A percentile compares a stretch with the other conserved stretches of the same genome.
Conservation (phyloP, 2,329 filamentous ascomycete genomes). For the Neurospora crassa region DNA sequence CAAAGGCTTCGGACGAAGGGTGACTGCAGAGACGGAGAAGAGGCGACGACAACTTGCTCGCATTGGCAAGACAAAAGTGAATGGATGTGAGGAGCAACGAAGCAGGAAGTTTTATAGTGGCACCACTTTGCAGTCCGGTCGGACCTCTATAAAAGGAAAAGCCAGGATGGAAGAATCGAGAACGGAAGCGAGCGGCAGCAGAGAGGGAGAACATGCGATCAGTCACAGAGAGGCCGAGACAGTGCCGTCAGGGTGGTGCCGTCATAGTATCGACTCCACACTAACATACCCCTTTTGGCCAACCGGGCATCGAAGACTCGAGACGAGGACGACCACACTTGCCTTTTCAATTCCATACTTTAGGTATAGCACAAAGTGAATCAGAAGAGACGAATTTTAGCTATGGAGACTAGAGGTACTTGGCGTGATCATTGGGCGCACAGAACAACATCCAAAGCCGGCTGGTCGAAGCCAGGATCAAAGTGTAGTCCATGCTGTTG, state of each 20-base stretch:
- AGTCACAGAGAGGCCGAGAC: neutral
- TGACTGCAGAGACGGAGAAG: neutral
- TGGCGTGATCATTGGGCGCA: neutral
- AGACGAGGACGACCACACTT: neutral
- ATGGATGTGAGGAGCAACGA: neutral
- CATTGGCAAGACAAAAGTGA: neutral
- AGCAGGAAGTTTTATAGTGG: neutral
- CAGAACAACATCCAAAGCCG: neutral
- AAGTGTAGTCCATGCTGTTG: neutral
- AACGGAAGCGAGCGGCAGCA: neutral
- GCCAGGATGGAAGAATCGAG: neutral
- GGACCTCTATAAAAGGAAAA: neutral
- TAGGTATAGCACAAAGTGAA: no score
- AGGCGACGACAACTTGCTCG: neutral
- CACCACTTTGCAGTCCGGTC: neutral
- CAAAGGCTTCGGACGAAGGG: neutral
- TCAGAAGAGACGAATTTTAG: no score
- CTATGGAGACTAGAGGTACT: neutral
- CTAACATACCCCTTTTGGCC: neutral
- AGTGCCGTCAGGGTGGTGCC: neutral
- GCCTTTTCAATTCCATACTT: no score
- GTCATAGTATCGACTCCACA: neutral
- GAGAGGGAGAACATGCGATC: neutral
- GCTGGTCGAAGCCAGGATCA: neutral
- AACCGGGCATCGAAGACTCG: neutral